Percentiles rank a stretch among this genome's conserved stretches.
Conservation (phyloP, 164 flowering plant species). For the Kalanchoe fedtschenkoi region DNA sequence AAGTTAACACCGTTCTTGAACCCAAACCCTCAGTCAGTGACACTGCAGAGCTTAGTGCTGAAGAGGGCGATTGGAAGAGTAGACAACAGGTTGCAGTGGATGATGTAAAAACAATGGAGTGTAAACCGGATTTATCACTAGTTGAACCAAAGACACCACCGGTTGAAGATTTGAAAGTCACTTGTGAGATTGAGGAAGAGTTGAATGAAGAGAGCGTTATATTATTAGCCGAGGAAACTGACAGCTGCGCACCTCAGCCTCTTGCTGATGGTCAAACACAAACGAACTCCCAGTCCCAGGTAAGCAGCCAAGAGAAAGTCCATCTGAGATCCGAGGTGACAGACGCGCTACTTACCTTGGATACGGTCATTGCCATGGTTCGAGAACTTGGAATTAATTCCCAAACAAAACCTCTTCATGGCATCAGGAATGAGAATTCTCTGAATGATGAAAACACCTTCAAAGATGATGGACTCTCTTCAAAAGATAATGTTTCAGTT, state of each 20-base stretch:
- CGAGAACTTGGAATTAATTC: slow-evolving; percentile 1
- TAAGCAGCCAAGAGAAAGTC: not conserved
- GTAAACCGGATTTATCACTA: not conserved
- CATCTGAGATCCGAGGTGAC: slow-evolving; percentile 3
- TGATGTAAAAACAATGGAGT: not conserved
- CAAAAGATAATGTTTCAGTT: not conserved
- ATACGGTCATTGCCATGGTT: slow-evolving; percentile 3
- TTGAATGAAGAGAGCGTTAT: not conserved
- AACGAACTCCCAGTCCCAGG: not conserved
- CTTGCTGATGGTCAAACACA: not conserved
- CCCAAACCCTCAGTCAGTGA: not conserved
- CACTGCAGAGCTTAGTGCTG: not conserved
- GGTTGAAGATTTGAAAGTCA: not conserved
- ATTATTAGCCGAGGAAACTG: not conserved
- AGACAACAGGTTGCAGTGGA: not conserved
- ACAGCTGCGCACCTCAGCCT: not conserved
- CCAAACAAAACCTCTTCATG: not conserved
- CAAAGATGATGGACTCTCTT: slow-evolving; percentile 5
- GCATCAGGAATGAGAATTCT: not conserved
- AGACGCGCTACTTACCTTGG: not conserved
- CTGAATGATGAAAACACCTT: slow-evolving; percentile 2
- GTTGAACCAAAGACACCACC: not conserved
- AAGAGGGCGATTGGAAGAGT: not conserved
- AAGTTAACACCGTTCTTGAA: not conserved
- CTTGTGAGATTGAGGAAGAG: slow-evolving; percentile 8